A percentile compares a stretch with the other conserved stretches of the same genome.
Evolutionary conservation across 805 yeast species (phyloP).

Genomic region (Nakazawaea holstii): DNA sequence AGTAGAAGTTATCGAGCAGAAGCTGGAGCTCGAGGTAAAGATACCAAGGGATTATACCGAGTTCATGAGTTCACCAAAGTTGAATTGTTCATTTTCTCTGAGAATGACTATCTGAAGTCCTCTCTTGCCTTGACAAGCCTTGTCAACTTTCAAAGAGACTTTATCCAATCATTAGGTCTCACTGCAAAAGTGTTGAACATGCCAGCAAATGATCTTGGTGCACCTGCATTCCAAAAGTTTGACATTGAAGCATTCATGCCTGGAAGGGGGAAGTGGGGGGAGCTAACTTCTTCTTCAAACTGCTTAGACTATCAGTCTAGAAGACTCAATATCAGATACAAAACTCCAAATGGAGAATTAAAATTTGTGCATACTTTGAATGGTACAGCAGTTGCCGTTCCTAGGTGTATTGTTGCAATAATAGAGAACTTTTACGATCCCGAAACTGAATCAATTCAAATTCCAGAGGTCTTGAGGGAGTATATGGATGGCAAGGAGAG

Average conservation of each 20-base stretch:
- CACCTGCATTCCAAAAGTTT: constrained; percentile 87
- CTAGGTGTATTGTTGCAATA: constrained; percentile 85
- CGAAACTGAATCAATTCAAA: constrained; percentile 39
- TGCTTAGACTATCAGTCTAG: constrained; percentile 90
- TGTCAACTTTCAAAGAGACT: constrained; percentile 55
- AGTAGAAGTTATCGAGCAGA: constrained; percentile 91
- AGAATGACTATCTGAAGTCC: constrained; percentile 28
- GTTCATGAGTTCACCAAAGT: constrained; percentile 97
- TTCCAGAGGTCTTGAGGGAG: constrained; percentile 65
- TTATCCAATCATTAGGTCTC: constrained; percentile 65
- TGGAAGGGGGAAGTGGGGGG: constrained; percentile 91
- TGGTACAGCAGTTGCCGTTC: constrained; percentile 95
- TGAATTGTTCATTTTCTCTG: constrained; percentile 78
- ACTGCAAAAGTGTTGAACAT: constrained; percentile 78
- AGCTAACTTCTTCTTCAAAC: constrained; percentile 83
- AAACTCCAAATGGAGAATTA: constrained; percentile 25
- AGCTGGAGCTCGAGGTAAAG: constrained; percentile 95
- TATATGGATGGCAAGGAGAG: constrained; percentile 64
- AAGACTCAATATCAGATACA: constrained; percentile 65
- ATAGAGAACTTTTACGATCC: constrained; percentile 79
- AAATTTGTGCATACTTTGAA: constrained; percentile 76
- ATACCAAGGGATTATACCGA: constrained; percentile 85
- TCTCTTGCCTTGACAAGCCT: constrained; percentile 51
- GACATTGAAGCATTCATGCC: constrained; percentile 99
- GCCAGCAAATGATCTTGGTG: constrained; percentile 89